These are phyloP conservation scores for Kuraishia molischiana DNA, from an alignment of 805 yeast genomes.

Conservation along the genomic window DNA sequence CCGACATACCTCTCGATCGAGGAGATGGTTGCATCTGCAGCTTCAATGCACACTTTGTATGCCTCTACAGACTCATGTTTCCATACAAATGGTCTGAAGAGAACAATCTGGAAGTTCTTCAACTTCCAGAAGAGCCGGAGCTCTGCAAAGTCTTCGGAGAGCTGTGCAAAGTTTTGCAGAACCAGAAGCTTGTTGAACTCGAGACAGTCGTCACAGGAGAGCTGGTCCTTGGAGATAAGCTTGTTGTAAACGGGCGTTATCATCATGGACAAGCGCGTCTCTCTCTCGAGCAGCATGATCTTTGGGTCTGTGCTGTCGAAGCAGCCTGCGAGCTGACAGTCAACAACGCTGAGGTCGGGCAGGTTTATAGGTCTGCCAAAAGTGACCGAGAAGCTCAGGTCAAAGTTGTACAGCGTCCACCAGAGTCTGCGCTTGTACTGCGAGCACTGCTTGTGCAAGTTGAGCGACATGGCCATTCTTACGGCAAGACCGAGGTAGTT, in stretches of 20 bases:
- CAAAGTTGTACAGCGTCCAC: constrained; percentile 61
- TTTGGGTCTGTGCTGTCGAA: not conserved
- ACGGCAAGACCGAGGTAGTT: constrained; percentile 54
- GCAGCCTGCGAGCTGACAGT: not conserved
- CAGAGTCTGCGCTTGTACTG: constrained; percentile 38
- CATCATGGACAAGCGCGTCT: constrained; percentile 26
- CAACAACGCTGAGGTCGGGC: constrained; percentile 20
- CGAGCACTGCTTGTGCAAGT: constrained; percentile 46
- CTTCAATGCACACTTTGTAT: constrained; percentile 30
- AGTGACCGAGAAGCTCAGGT: constrained; percentile 52
- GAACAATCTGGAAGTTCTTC: constrained; percentile 41
- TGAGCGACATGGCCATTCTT: constrained; percentile 58
- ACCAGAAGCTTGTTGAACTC: constrained; percentile 4
- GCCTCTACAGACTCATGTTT: constrained; percentile 33
- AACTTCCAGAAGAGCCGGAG: constrained; percentile 49
- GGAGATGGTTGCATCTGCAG: constrained; percentile 41
- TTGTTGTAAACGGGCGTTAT: constrained; percentile 29
- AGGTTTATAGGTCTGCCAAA: constrained; percentile 55
- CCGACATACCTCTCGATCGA: constrained; percentile 32
- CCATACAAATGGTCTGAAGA: constrained; percentile 48
- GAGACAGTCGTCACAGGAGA: constrained; percentile 32
- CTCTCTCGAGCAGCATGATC: not conserved
- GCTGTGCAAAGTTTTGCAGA: constrained; percentile 5
- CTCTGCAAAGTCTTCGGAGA: constrained; percentile 44
- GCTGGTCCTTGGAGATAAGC: constrained; percentile 35